These are phyloP conservation scores for Dothiorella sarmentorum DNA, from an alignment of 2,329 filamentous ascomycete species.

Conservation along the genomic window DNA sequence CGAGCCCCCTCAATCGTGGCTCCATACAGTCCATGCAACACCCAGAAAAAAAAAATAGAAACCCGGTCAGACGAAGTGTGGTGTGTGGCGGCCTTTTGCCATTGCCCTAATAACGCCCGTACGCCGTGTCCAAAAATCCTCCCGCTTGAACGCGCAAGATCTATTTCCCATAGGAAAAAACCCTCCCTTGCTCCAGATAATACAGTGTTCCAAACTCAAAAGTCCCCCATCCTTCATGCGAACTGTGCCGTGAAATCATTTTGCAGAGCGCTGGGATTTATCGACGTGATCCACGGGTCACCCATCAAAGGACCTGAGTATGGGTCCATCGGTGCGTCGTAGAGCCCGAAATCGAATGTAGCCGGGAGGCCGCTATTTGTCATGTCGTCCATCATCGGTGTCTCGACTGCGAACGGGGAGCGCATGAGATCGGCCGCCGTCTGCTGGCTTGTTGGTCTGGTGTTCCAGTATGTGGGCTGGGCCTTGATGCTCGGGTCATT, in stretches of 20 bases:
- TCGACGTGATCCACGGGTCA: conserved; percentile 10
- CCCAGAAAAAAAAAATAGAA: conserved; percentile 7
- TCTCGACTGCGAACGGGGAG: conserved; percentile 5
- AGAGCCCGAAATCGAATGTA: not conserved
- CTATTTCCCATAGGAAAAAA: conserved; percentile 1
- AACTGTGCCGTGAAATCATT: conserved; percentile 13
- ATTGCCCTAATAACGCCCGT: not conserved
- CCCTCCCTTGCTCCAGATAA: conserved; percentile 8
- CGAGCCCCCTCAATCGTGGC: not conserved
- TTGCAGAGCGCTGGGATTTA: conserved; percentile 17
- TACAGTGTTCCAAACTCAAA: not conserved
- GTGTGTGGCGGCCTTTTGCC: not conserved
- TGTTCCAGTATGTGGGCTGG: conserved; percentile 6
- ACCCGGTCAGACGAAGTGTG: not conserved
- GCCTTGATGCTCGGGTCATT: conserved; percentile 9
- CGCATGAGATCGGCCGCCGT: conserved; percentile 4
- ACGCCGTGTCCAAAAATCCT: not conserved
- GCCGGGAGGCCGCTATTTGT: not conserved
- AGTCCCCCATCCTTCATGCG: not conserved
- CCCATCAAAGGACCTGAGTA: conserved; percentile 1
- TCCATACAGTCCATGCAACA: conserved; percentile 4
- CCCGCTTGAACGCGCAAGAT: conserved; percentile 18
- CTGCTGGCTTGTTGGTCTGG: not conserved
- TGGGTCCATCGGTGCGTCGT: conserved; percentile 15
- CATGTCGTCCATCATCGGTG: not conserved